These are phyloP conservation scores for Rhodotorula sp. DNA, from an alignment of 1,284 basidiomycete species.

Conservation along the genomic window DNA sequence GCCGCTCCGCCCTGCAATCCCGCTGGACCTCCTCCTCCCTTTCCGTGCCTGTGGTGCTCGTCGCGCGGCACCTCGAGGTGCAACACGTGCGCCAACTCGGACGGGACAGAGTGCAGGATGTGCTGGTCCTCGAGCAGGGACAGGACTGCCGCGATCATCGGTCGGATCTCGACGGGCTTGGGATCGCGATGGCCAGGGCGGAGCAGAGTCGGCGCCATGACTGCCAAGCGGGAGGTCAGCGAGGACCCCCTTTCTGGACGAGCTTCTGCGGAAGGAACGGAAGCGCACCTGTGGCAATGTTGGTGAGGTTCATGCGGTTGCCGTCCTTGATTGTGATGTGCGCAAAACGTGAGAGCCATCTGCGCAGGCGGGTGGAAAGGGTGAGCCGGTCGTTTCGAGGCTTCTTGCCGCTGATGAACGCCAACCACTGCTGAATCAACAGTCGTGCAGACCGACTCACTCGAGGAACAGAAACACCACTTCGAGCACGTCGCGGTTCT, in stretches of 20 bases:
- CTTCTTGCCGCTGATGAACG: not conserved
- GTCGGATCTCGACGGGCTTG: constrained; percentile 13
- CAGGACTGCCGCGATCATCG: constrained; percentile 27
- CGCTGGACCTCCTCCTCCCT: not conserved
- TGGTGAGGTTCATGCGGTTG: constrained; percentile 18
- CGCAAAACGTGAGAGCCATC: constrained; percentile 21
- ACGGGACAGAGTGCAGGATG: constrained; percentile 29
- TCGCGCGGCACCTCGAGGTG: constrained; percentile 19
- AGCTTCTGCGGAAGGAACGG: not conserved
- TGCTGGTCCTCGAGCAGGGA: constrained; percentile 35
- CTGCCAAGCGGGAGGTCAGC: not conserved
- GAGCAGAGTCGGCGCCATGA: constrained; percentile 32
- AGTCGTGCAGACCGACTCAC: not conserved
- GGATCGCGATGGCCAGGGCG: constrained; percentile 21
- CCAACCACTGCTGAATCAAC: accelerated
- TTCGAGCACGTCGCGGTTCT: constrained; percentile 34
- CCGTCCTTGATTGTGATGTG: constrained; percentile 27
- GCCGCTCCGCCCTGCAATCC: not conserved
- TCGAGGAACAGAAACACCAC: constrained; percentile 33
- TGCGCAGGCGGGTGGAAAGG: not conserved
- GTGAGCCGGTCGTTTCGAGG: not conserved
- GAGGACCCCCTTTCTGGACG: no score
- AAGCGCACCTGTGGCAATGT: constrained; percentile 21
- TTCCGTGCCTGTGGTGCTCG: not conserved
- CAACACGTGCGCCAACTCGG: constrained; percentile 27